Percentiles rank a stretch among this genome's conserved stretches.
Evolutionary conservation across 2,329 filamentous ascomycete species (phyloP).

Genomic region (Colletotrichum higginsianum): DNA sequence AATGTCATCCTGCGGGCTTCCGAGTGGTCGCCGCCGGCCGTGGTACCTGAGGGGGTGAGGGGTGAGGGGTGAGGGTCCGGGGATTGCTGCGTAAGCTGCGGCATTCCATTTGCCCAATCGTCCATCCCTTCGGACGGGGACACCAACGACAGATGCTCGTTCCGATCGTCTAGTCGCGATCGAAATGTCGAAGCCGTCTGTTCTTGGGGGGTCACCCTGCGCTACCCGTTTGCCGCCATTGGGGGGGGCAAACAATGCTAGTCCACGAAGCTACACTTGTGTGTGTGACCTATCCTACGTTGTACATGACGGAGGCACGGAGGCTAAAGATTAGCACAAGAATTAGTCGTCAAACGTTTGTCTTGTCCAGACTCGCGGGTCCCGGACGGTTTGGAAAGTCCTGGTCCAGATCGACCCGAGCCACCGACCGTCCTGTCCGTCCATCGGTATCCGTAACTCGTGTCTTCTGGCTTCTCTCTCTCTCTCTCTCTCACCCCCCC

Average conservation of each 20-base stretch:
- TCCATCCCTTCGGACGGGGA: neutral
- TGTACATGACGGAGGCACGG: too few species aligned
- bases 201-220: too few species aligned
- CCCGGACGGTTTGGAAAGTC: slow-evolving; percentile 7
- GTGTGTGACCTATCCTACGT: too few species aligned
- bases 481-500: too few species aligned
- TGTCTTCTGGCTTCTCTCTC: neutral
- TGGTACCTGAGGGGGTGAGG: slow-evolving; percentile 24
- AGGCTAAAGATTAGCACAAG: neutral
- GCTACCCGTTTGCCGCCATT: too few species aligned
- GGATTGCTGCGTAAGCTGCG: slow-evolving; percentile 26
- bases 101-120: slow-evolving; percentile 32
- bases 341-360: slow-evolving; percentile 5
- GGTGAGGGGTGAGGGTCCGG: neutral
- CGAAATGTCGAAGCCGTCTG: neutral
- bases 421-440: neutral
- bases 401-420: slow-evolving; percentile 16
- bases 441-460: neutral
- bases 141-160: neutral
- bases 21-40: slow-evolving; percentile 25
- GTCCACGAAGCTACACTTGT: too few species aligned
- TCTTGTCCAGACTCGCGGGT: slow-evolving; percentile 8
- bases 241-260: too few species aligned
- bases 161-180: slow-evolving; percentile 17
- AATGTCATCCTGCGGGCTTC: slow-evolving; percentile 24